Evolutionary conservation across 257 asterid species (phyloP).

Genomic region (Ajuga chamaepitys): DNA sequence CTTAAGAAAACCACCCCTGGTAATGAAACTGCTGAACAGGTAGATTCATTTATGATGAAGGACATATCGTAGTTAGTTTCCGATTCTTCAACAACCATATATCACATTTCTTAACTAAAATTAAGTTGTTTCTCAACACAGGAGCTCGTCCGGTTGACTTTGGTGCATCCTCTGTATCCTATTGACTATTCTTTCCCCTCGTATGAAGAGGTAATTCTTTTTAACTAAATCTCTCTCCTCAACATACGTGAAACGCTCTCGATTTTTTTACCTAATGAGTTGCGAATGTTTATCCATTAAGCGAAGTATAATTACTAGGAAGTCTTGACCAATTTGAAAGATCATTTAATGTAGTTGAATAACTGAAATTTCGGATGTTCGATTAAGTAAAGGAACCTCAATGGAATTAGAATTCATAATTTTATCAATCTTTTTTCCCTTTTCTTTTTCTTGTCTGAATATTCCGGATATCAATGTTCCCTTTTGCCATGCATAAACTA

Average conservation of each 20-base stretch:
- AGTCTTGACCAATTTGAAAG: too few relatives aligned
- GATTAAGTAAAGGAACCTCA: too few relatives aligned
- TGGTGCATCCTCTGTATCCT: constrained; percentile 71
- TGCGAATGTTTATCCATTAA: too few relatives aligned
- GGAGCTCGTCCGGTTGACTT: constrained; percentile 70
- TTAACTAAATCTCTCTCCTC: neutral
- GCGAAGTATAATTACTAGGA: too few relatives aligned
- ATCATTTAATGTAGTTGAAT: too few relatives aligned
- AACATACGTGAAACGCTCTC: neutral
- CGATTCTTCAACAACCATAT: neutral
- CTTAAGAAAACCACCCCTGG: constrained; percentile 45
- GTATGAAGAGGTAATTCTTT: constrained; percentile 55
- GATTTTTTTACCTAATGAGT: too few relatives aligned
- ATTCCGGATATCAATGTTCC: too few relatives aligned
- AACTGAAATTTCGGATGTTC: too few relatives aligned
- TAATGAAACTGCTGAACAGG: constrained; percentile 79
- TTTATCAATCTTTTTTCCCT: too few relatives aligned
- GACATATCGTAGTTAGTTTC: neutral
- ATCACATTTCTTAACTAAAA: constrained; percentile 6
- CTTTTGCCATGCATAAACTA: too few relatives aligned
- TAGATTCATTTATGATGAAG: constrained; percentile 8
- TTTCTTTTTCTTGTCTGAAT: too few relatives aligned
- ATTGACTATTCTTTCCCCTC: constrained; percentile 79
- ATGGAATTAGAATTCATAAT: too few relatives aligned
- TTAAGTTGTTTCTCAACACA: constrained; percentile 41